Evolutionary conservation across 2,329 filamentous ascomycete species (phyloP), one percentile per base, ranked within the genome.

Genomic region (Davidsoniella eucalypti): DNA sequence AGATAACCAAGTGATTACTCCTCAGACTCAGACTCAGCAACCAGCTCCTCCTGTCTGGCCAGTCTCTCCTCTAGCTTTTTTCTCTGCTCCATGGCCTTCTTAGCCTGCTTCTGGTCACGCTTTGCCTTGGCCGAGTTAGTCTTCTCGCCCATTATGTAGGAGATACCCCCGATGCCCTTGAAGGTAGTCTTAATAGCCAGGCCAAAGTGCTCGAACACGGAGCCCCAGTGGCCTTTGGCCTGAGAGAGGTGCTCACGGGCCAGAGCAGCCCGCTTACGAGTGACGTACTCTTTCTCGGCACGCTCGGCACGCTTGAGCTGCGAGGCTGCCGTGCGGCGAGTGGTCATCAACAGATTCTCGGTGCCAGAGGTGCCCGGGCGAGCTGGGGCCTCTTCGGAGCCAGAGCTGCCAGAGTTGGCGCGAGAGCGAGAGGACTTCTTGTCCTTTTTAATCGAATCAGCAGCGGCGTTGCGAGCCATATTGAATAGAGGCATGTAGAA

Each of bases 331-430:
- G 61, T 57, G 37, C 60, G 64, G 23, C 64, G 63, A 50, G 61
- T 64, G 48, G 61, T 63, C 43, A 61, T 60, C 40, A 70, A 64
- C 29, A 67, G 58, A 54, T 63, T 62, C 55, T 69, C 65, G 16
- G 68, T 71, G 50, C 65, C 65, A 0, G 67, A 65, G 12, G 68
- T 69, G 52, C 65, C 64, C 4, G 67, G 66, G 17, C 68, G 62
- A 17, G 45, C 36, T 17, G 41, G 23, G 16, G 44, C 26, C 9
- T 44, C 47, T 12, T 42, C 44, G 14, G 40, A 41, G 25, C 29
- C 29, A 10, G 48, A 50, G 21, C 26, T 18, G 16, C 40, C 29
- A 12, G 44, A 47, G 9, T 25, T n/a, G 25, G 37, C 26, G 42
- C 26, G 39, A 26, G 14, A 25, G 18, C n/a, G 40, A 16, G 23